Conservation (phyloP, 257 asterid genomes). For the Nicotiana attenuata region DNA sequence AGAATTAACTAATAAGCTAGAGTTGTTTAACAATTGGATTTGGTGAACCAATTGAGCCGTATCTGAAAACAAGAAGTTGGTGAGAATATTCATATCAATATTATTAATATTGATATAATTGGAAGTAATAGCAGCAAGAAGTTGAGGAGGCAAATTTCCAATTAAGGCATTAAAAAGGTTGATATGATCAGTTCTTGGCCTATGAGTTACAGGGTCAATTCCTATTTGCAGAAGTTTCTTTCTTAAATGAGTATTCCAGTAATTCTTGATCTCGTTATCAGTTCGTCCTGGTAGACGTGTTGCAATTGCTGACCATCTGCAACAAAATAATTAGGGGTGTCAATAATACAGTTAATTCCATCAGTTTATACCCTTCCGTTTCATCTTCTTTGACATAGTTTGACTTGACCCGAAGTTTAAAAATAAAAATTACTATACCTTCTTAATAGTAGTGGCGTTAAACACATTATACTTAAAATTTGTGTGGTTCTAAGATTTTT, state of each 20-base stretch:
- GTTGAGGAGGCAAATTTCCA: conserved; percentile 6
- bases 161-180: conserved; percentile 6
- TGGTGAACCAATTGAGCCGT: conserved; percentile 20
- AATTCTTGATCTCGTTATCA: conserved; percentile 37
- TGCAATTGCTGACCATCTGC: conserved; percentile 39
- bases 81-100: conserved; percentile 11
- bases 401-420: too few species aligned
- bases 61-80: background rate
- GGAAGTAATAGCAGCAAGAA: background rate
- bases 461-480: too few species aligned
- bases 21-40: background rate
- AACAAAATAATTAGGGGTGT: background rate
- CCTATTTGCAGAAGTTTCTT: conserved; percentile 28
- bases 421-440: too few species aligned
- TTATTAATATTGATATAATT: background rate
- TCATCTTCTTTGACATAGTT: too few species aligned
- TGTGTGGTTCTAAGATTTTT: too few species aligned
- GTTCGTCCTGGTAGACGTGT: conserved; percentile 32
- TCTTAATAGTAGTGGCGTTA: too few species aligned
- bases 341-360: background rate
- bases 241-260: conserved; percentile 33
- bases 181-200: conserved; percentile 19
- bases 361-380: background rate
- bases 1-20: background rate
- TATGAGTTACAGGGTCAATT: conserved; percentile 32